phyloP scores from a whole-genome alignment of 345 rosid genomes.

The Brassica incana region DNA sequence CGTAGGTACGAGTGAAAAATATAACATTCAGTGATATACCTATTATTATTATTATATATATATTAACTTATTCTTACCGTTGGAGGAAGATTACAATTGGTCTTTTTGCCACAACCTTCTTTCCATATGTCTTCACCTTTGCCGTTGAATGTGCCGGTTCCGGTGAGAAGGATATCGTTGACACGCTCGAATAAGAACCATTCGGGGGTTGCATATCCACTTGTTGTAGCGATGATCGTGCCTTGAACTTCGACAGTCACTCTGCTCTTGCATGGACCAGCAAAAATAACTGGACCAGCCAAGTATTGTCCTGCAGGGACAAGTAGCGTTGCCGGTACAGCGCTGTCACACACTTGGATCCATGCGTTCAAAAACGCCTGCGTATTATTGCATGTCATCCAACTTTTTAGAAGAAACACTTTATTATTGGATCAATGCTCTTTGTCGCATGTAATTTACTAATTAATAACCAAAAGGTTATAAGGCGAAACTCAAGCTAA shows the following conservation, averaged over 20 bases:
- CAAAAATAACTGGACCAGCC: slow-evolving; percentile 48
- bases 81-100: slow-evolving; percentile 47
- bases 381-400: neutral
- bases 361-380: slow-evolving; percentile 60
- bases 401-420: neutral
- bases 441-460: neutral
- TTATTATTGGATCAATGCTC: neutral
- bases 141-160: slow-evolving; percentile 64
- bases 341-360: slow-evolving; percentile 49
- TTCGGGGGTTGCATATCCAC: slow-evolving; percentile 31
- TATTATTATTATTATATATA: neutral
- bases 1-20: neutral
- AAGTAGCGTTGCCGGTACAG: slow-evolving; percentile 48
- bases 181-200: slow-evolving; percentile 59
- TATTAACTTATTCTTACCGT: slow-evolving; percentile 36
- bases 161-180: slow-evolving; percentile 46
- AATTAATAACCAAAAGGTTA: neutral
- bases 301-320: slow-evolving; percentile 53
- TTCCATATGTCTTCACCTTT: slow-evolving; percentile 54
- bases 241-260: slow-evolving; percentile 52
- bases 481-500: neutral
- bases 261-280: slow-evolving; percentile 59
- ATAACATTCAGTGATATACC: neutral
- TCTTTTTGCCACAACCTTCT: slow-evolving; percentile 42
- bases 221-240: slow-evolving; percentile 45